Percentiles rank a stretch among this genome's conserved stretches.
Conservation (phyloP, 208 protist species). For the Wallacemonas sp. region DNA sequence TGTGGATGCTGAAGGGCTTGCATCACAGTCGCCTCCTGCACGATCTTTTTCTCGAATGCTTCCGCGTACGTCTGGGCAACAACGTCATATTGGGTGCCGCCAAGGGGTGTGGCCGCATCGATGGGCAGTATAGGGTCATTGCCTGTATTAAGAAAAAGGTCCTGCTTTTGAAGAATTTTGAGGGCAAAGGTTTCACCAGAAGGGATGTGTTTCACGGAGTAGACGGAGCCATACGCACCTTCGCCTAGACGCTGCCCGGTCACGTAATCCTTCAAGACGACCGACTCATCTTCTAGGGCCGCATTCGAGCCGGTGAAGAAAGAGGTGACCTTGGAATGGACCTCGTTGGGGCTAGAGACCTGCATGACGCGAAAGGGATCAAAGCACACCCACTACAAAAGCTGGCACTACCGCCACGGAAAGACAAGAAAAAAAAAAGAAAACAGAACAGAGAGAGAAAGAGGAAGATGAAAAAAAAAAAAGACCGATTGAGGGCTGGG, state of each 20-base stretch:
- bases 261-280: constrained; percentile 73
- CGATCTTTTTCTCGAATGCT: constrained; percentile 56
- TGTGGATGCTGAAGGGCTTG: constrained; percentile 88
- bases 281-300: constrained; percentile 64
- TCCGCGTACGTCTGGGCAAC: constrained; percentile 24
- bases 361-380: constrained; percentile 14
- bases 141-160: constrained; percentile 34
- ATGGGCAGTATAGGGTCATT: too few relatives aligned
- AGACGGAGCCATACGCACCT: constrained; percentile 89
- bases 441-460: background rate
- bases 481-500: too few relatives aligned
- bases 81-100: background rate
- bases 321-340: constrained; percentile 36
- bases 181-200: constrained; percentile 79
- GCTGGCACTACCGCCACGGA: too few relatives aligned
- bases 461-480: background rate
- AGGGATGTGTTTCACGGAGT: constrained; percentile 74
- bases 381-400: background rate
- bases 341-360: background rate
- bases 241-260: constrained; percentile 84
- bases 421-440: constrained; percentile 11
- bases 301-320: constrained; percentile 67
- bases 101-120: constrained; percentile 12
- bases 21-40: constrained; percentile 89
- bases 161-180: constrained; percentile 85